Percentiles rank a stretch among this genome's conserved stretches.
phyloP scores from a whole-genome alignment of 148 eudicot genomes.

The Silene conica region DNA sequence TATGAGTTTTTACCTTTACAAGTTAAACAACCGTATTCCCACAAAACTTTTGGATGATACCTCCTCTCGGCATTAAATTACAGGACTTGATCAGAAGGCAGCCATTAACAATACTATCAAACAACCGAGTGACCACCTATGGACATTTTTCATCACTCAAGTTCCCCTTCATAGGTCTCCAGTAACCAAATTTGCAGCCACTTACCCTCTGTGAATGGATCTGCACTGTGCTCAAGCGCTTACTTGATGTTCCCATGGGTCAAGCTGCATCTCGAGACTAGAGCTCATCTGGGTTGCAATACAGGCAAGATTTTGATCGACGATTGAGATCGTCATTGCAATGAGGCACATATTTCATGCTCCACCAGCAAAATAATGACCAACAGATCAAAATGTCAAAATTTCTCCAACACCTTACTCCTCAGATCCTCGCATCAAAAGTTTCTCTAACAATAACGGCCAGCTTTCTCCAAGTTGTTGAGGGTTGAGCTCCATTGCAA shows the following conservation, averaged over 20 bases:
- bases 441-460: conserved; percentile 56
- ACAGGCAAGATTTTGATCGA: too few species aligned
- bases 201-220: too few species aligned
- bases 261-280: conserved; percentile 13
- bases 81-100: conserved; percentile 29
- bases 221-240: conserved; percentile 24
- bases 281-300: too few species aligned
- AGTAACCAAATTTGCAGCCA: not conserved
- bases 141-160: conserved; percentile 16
- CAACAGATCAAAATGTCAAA: conserved; percentile 5
- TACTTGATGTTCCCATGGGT: conserved; percentile 17
- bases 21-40: conserved; percentile 43
- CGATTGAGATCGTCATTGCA: conserved; percentile 7
- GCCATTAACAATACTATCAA: conserved; percentile 33
- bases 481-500: conserved; percentile 59
- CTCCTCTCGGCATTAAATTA: conserved; percentile 38
- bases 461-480: conserved; percentile 64
- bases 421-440: conserved; percentile 38
- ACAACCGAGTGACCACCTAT: conserved; percentile 34
- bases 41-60: conserved; percentile 35
- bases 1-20: conserved; percentile 34
- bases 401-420: conserved; percentile 26
- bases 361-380: conserved; percentile 8
- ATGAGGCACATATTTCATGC: conserved; percentile 16
- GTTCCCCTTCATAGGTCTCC: conserved; percentile 20